A percentile compares a stretch with the other conserved stretches of the same genome.
Evolutionary conservation across 805 yeast species (phyloP).

Genomic region (Metschnikowia similis): DNA sequence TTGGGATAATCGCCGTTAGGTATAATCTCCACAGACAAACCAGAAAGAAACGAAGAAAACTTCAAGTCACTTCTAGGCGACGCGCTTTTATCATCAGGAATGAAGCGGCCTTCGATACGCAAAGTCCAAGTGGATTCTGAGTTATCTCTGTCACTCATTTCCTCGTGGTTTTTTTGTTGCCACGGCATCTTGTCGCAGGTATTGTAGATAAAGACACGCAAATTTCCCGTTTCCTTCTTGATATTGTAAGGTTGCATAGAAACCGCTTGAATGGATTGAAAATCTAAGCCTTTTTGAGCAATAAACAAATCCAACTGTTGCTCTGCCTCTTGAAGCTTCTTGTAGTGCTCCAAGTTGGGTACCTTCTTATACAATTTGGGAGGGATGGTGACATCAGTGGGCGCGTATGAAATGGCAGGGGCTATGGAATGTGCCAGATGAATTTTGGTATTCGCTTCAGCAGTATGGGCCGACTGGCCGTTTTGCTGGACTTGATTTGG

Average conservation of each 20-base stretch:
- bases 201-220: conserved; percentile 80
- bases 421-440: conserved; percentile 25
- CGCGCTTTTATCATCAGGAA: conserved; percentile 29
- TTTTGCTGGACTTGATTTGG: conserved; percentile 19
- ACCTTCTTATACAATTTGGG: conserved; percentile 36
- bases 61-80: conserved; percentile 10
- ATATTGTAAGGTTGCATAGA: conserved; percentile 34
- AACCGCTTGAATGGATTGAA: conserved; percentile 59
- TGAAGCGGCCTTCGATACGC: conserved; percentile 79
- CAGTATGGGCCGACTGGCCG: conserved; percentile 14
- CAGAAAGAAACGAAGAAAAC: conserved; percentile 60
- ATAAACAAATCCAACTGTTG: conserved; percentile 73
- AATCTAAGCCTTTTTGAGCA: conserved; percentile 77
- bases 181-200: conserved; percentile 86
- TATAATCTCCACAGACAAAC: conserved; percentile 74
- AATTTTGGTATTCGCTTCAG: conserved; percentile 28
- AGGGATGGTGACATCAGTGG: conserved; percentile 40
- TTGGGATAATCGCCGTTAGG: conserved; percentile 38
- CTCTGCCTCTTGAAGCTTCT: conserved; percentile 76
- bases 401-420: conserved; percentile 39
- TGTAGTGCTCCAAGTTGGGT: conserved; percentile 71
- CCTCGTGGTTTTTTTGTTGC: conserved; percentile 41
- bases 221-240: conserved; percentile 48
- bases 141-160: conserved; percentile 9
- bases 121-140: conserved; percentile 71